Base-by-base conservation (phyloP, 495 filamentous ascomycete genomes). In the Lasiosphaeria ovina region DNA sequence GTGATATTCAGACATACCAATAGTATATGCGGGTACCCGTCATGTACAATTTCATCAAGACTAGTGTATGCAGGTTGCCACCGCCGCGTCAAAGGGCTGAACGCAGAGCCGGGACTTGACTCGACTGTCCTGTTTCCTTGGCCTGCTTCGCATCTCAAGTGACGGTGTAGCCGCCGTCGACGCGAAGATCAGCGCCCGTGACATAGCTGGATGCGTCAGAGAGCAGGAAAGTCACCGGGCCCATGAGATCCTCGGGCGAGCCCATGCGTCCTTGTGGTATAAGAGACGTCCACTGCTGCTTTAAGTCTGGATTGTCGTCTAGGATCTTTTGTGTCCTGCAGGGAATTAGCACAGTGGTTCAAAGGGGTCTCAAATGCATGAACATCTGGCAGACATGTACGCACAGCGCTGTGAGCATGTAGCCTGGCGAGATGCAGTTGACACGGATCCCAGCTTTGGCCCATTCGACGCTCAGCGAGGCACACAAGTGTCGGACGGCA, bases 211-310 rank as follows among this genome's bases (percentile, higher is more conserved):
- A 85, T 0, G 93, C 93, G 71, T 97, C 94, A 58, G 89, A 93
- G 34, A 90, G 85, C 65, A 98, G 75, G 77, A 93, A 97, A 2
- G 89, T 89, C 51, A 97, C 93, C 1, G 93, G 86, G 1, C 93
- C 93, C 91, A 93, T 96, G 17, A 98, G 79, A 66, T 98, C 94
- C 69, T 89, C 87, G 0, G 93, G 94, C 4, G 88, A 82, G 14
- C 93, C 93, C 92, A 98, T 96, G 72, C 89, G 90, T 16, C 92
- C 93, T 69, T 87, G 84, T 0, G 93, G 93, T 58, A 96, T 98
- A 35, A 95, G 81, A 8, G 90, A 92, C 0, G 85, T 95, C 93
- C 93, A 98, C 67, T 93, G 83, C 58, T 85, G 79, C 71, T 89
- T 87, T 12, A 97, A 82, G 32, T 95, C 90, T 45, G 91, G 92